Conservation (phyloP, 345 rosid species). For the Raphanus raphanistrum region DNA sequence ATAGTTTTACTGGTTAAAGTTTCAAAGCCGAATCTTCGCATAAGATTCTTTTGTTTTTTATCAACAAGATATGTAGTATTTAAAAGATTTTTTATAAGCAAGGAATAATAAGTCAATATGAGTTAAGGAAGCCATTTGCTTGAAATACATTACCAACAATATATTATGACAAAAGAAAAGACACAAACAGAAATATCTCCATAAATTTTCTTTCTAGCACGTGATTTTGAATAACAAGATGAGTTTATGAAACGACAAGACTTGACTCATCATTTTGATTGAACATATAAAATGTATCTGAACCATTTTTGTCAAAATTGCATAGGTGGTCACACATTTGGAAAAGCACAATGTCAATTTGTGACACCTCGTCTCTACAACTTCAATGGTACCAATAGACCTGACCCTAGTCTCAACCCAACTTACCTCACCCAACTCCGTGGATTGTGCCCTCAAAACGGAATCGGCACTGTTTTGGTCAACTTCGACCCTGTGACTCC, state of each 20-base stretch:
- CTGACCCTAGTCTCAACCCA: conserved; percentile 56
- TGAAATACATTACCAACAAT: not conserved
- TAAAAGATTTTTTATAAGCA: not conserved
- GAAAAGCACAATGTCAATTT: conserved; percentile 50
- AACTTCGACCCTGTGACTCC: conserved; percentile 55
- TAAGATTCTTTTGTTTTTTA: not conserved
- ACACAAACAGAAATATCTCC: not conserved
- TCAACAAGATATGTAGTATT: not conserved
- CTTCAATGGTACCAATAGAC: conserved; percentile 42
- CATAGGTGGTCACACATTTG: conserved; percentile 74
- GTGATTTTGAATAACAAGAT: not conserved
- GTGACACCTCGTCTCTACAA: conserved; percentile 48
- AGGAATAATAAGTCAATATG: not conserved
- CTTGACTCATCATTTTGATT: not conserved
- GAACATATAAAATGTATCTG: not conserved
- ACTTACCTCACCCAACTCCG: conserved; percentile 39
- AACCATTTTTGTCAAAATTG: not conserved
- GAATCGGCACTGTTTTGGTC: conserved; percentile 43
- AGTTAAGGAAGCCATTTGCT: not conserved
- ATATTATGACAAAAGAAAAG: not conserved
- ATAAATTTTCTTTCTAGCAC: not conserved
- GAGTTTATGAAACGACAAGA: not conserved
- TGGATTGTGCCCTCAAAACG: conserved; percentile 52
- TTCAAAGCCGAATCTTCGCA: not conserved
- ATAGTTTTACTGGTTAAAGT: not conserved